Evolutionary conservation across 225 moss, liverwort and hornwort genomes (phyloP), one percentile per base, ranked within the genome.

Genomic region (Straminergon stramineum): DNA sequence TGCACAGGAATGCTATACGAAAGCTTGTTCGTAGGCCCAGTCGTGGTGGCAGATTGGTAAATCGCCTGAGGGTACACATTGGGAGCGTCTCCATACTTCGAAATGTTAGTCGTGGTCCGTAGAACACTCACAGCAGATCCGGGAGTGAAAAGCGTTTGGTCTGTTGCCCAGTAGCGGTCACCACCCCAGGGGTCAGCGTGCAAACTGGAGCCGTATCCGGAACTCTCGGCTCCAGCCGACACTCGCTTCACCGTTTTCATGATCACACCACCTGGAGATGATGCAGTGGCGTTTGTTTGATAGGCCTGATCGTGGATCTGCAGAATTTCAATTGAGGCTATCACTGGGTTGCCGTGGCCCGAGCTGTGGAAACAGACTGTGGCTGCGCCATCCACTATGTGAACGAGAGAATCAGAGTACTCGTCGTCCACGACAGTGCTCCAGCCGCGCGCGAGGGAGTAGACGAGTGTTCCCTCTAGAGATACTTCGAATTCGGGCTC

Each of bases 401-500:
- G 97, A 7, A 96, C 89, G 6, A 97, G 51, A 22, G 97, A 96
- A 85, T 98, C 97, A 4, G 91, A 91, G 83, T 98, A 98, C 32
- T 93, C 91, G 37, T 94, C 92, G 89, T 98, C 97, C 75, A 96
- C 95, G 19, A 45, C 71, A 31, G 88, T 89, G 85, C 97, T 98
- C 97, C 97, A 98, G 45, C 95, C 95, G 53, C 94, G 91, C 41
- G 67, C 78, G 26, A 97, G 86, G 11, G 94, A 92, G 84, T 94
- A 96, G 31, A 93, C 96, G 31, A 98, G 86, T 13, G 98, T 96
- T 57, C 98, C 96, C 88, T 98, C 98, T 22, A 98, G 37, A 8
- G 98, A 98, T 31, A 98, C 96, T 78, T 98, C 98, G 65, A 98
- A 98, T 85, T 95, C 94, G 15, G 96, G 97, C 89, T 98, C 98